Evolutionary conservation across 106 monocot species (phyloP).

Genomic region (Alisma plantagoaquatica): DNA sequence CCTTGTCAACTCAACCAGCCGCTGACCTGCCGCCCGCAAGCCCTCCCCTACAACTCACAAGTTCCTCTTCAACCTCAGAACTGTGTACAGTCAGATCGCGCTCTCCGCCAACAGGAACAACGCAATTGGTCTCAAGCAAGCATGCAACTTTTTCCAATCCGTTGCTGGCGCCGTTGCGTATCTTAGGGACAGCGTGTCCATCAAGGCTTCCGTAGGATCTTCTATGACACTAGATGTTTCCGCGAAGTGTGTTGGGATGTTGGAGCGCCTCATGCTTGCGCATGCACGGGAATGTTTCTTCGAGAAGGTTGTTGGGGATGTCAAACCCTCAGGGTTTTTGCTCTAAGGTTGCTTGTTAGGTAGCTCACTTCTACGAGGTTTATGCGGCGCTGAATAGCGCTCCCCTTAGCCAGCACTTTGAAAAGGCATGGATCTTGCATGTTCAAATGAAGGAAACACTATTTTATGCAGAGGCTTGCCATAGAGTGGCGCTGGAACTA

Average conservation of each 20-base stretch:
- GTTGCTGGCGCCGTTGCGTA: slow-evolving; percentile 48
- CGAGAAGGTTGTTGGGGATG: slow-evolving; percentile 54
- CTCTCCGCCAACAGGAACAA: slow-evolving; percentile 28
- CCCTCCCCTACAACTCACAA: slow-evolving; percentile 39
- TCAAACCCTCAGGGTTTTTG: slow-evolving; percentile 39
- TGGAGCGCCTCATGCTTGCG: slow-evolving; percentile 86
- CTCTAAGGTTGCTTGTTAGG: slow-evolving; percentile 74
- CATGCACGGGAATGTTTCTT: slow-evolving; percentile 89
- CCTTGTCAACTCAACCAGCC: slow-evolving; percentile 40
- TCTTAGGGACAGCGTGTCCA: slow-evolving; percentile 18
- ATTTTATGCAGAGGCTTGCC: slow-evolving; percentile 69
- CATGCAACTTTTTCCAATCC: slow-evolving; percentile 54
- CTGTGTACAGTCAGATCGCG: slow-evolving; percentile 62
- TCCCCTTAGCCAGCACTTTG: slow-evolving; percentile 60
- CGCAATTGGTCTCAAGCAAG: slow-evolving; percentile 38
- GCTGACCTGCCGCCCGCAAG: slow-evolving; percentile 81
- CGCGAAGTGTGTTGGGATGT: slow-evolving; percentile 55
- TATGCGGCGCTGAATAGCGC: slow-evolving; percentile 25
- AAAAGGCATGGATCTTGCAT: slow-evolving; percentile 47
- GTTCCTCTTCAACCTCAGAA: slow-evolving; percentile 72
- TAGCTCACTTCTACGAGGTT: slow-evolving; percentile 41
- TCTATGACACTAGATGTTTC: slow-evolving; percentile 40
- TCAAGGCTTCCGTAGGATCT: slow-evolving; percentile 13
- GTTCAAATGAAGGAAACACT: slow-evolving; percentile 48
- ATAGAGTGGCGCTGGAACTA: slow-evolving; percentile 45